These are phyloP conservation scores for Yamadazyma akitaensis DNA, from an alignment of 805 yeast species.

Conservation along the genomic window DNA sequence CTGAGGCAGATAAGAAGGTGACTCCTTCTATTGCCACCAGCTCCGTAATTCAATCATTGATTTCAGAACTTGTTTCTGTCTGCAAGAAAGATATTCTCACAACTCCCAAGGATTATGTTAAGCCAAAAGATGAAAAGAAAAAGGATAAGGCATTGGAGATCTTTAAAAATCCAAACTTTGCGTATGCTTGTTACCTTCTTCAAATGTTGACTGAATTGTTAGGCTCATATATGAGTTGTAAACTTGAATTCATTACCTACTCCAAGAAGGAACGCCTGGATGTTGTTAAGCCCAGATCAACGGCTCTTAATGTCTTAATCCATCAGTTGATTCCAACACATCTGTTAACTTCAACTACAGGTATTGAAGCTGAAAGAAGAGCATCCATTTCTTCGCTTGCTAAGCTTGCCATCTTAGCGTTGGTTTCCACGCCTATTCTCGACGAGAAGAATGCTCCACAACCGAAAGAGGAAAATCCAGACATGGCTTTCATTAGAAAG, in stretches of 20 bases:
- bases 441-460: constrained; percentile 45
- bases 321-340: constrained; percentile 68
- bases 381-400: constrained; percentile 60
- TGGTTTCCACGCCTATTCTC: constrained; percentile 56
- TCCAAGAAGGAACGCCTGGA: constrained; percentile 51
- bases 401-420: constrained; percentile 54
- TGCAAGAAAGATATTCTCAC: constrained; percentile 37
- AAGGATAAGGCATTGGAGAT: constrained; percentile 24
- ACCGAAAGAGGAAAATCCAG: constrained; percentile 57
- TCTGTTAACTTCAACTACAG: constrained; percentile 34
- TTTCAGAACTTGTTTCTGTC: constrained; percentile 60
- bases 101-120: constrained; percentile 20
- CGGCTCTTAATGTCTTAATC: constrained; percentile 71
- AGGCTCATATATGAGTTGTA: constrained; percentile 75
- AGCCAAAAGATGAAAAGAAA: constrained; percentile 23
- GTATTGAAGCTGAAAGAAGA: constrained; percentile 48
- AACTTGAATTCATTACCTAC: constrained; percentile 76
- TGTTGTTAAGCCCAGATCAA: constrained; percentile 63
- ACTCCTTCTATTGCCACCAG: constrained; percentile 23
- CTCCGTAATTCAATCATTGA: constrained; percentile 61
- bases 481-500: constrained; percentile 68
- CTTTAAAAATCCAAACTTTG: constrained; percentile 53
- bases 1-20: constrained; percentile 4
- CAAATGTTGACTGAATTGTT: constrained; percentile 68
- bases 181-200: constrained; percentile 65